phyloP scores from a whole-genome alignment of 495 filamentous ascomycete species.

The Rusavskia elegans region DNA sequence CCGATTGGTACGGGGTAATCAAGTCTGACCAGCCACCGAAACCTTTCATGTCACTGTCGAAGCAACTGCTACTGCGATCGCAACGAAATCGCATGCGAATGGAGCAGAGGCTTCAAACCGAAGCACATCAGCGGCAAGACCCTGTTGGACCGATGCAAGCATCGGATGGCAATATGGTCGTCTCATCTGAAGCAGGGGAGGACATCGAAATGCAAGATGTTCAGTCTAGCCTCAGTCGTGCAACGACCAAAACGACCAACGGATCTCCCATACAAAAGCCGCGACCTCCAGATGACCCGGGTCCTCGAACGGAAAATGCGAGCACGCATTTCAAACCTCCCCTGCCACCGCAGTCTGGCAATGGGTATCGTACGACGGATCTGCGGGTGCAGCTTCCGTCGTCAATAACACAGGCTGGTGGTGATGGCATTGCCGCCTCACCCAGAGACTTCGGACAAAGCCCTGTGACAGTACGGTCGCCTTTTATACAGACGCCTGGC shows the following conservation, averaged over 20 bases:
- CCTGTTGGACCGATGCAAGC: not conserved
- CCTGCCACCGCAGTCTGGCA: constrained; percentile 17
- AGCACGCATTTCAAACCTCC: constrained; percentile 10
- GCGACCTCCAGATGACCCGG: constrained; percentile 2
- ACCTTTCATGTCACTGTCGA: constrained; percentile 22
- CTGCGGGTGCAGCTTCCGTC: constrained; percentile 27
- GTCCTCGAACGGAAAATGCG: not conserved
- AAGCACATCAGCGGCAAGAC: not conserved
- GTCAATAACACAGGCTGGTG: constrained; percentile 4
- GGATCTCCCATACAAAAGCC: not conserved
- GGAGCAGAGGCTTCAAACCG: constrained; percentile 2
- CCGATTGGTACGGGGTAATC: constrained; percentile 12
- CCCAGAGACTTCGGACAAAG: constrained; percentile 20
- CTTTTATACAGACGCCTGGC: constrained; percentile 13
- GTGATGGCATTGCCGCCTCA: constrained; percentile 14
- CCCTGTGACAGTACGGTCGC: constrained; percentile 20
- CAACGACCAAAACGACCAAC: not conserved
- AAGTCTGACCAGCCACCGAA: constrained; percentile 9
- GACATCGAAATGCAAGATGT: constrained; percentile 24
- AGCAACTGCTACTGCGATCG: constrained; percentile 29
- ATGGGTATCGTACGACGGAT: constrained; percentile 15
- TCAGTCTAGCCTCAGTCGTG: not conserved
- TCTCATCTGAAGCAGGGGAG: constrained; percentile 8
- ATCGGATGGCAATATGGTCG: not conserved
- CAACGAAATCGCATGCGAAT: constrained; percentile 25